Percentiles rank a stretch among this genome's conserved stretches.
phyloP scores from a whole-genome alignment of 345 rosid species.

The Viola odorata region DNA sequence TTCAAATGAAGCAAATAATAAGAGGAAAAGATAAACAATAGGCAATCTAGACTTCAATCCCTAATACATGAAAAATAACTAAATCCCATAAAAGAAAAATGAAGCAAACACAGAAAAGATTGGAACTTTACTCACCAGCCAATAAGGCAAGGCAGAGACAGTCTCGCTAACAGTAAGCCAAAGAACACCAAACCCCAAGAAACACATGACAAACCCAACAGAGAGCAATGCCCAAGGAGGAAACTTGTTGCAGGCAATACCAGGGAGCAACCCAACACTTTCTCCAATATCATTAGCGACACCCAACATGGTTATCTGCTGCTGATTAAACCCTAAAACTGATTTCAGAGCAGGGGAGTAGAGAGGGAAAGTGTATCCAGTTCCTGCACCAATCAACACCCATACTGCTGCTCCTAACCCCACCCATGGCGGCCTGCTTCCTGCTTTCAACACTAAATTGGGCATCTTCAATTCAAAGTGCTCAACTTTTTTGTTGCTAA shows the following conservation, averaged over 20 bases:
- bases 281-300: conserved; percentile 95
- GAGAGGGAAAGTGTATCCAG: conserved; percentile 65
- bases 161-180: conserved; percentile 76
- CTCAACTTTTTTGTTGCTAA: too few relatives aligned
- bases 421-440: conserved; percentile 93
- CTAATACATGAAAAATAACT: background rate
- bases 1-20: too few relatives aligned
- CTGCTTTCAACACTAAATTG: conserved; percentile 50
- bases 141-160: conserved; percentile 58
- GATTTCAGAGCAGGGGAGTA: conserved; percentile 70
- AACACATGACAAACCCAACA: conserved; percentile 60
- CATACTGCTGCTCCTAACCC: conserved; percentile 91
- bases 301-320: conserved; percentile 75
- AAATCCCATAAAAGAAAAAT: background rate
- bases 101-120: background rate
- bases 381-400: conserved; percentile 75
- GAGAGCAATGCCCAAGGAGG: conserved; percentile 84
- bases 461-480: conserved; percentile 23
- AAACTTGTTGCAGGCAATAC: conserved; percentile 79
- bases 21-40: background rate
- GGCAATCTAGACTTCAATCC: background rate
- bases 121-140: conserved; percentile 49
- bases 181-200: conserved; percentile 80
- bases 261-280: conserved; percentile 77
- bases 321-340: conserved; percentile 72